Evolutionary conservation across 1,284 basidiomycete genomes (phyloP), one percentile per base, ranked within the genome.

Genomic region (Fomes fomentarius): DNA sequence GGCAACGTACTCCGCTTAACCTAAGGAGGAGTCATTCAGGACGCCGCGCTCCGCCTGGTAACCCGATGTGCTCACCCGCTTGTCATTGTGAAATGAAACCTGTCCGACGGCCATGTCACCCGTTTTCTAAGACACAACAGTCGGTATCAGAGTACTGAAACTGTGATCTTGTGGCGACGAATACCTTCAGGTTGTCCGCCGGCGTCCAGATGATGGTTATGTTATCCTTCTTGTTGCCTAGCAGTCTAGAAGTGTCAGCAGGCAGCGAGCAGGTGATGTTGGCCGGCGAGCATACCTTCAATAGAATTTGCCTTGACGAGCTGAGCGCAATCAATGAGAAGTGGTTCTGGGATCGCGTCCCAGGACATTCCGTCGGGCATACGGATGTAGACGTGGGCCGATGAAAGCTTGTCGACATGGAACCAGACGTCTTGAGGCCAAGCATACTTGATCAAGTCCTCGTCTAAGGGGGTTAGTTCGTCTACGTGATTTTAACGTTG

Each of bases 281-380:
- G 26, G 19, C 9, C 5, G 22, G 38, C 5, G 11, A 9, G 33
- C 75, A 55, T 62, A 91, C 94, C 93, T 78, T 98, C 94, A 51
- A 99, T 99, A 3, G 93, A 96, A 66, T 98, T 98, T 0, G 96
- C 96, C 73, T 99, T 99, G 39, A 98, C 95, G 1, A 99, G 78
- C 71, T 99, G 96, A 0, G 94, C 92, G 60, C 93, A 93, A 69
- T 99, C 96, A 9, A 79, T 77, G 22, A 98, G 75, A 10, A 98
- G 74, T 0, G 83, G 75, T 48, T 89, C 81, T 0, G 96, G 96
- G 39, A 99, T 91, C 10, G 76, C 71, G 17, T 98, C 94, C 94
- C 96, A 99, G 15, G 79, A 73, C 78, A 93, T 89, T n/a, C 71
- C 74, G 6, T 84, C 80, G 0, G 91, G 82, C 76, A 98, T 85